Evolutionary conservation across 2,329 filamentous ascomycete species (phyloP).

Genomic region (Fusarium sp.): DNA sequence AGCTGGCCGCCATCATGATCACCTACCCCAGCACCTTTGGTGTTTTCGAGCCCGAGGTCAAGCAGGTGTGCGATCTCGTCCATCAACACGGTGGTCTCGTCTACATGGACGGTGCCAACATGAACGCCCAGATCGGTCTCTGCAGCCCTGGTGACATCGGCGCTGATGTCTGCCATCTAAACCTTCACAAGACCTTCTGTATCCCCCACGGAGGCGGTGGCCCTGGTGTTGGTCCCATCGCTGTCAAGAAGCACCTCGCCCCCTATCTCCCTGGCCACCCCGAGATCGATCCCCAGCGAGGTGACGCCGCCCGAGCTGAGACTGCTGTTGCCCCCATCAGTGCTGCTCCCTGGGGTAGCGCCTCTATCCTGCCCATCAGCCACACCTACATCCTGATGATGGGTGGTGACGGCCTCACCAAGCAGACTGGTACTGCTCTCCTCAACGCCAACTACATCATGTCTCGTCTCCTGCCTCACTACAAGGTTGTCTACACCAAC

Average conservation of each 20-base stretch:
- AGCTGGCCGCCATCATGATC: constrained; percentile 94
- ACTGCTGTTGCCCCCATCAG: constrained; percentile 46
- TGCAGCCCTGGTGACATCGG: constrained; percentile 96
- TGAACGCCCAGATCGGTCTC: constrained; percentile 97
- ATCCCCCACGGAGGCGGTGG: constrained; percentile 97
- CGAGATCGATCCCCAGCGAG: constrained; percentile 44
- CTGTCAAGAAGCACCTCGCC: constrained; percentile 84
- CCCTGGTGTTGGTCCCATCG: constrained; percentile 93
- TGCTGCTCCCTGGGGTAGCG: constrained; percentile 83
- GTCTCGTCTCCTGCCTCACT: constrained; percentile 85
- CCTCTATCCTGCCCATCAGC: constrained; percentile 92
- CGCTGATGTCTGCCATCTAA: constrained; percentile 97
- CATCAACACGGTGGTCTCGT: constrained; percentile 92
- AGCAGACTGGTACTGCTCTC: constrained; percentile 90
- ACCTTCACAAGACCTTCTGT: constrained; percentile 99
- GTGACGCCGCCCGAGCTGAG: constrained; percentile 66
- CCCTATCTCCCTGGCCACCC: constrained; percentile 69
- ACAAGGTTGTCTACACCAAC: constrained; percentile 94
- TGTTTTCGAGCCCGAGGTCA: constrained; percentile 91
- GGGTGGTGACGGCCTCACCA: constrained; percentile 78
- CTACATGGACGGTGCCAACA: constrained; percentile 99
- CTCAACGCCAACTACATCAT: constrained; percentile 98
- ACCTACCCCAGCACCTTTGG: constrained; percentile 96
- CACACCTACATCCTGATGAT: constrained; percentile 98
- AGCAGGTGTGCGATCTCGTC: constrained; percentile 85